A percentile compares a stretch with the other conserved stretches of the same genome.
phyloP scores from a whole-genome alignment of 2,329 filamentous ascomycete species.

The Davidsoniella australis region DNA sequence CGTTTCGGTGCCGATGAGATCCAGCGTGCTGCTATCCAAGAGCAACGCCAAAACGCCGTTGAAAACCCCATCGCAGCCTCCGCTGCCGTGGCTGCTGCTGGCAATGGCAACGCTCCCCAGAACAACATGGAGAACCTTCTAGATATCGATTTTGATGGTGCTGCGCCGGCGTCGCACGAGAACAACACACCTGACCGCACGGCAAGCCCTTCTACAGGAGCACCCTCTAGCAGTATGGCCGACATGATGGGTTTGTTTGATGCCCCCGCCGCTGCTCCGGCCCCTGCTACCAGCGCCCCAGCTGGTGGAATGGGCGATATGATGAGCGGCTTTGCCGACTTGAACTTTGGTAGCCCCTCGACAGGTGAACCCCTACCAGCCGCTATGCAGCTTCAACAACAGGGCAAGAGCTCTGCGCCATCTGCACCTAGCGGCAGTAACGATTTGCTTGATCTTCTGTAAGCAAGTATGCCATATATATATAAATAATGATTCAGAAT shows the following conservation, averaged over 20 bases:
- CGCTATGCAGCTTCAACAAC: conserved; percentile 35
- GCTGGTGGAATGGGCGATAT: conserved; percentile 58
- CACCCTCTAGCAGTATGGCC: conserved; percentile 33
- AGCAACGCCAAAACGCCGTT: conserved; percentile 78
- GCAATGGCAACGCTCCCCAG: conserved; percentile 39
- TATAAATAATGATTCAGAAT: too few relatives aligned
- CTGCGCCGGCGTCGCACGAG: conserved; percentile 74
- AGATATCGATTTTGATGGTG: conserved; percentile 91
- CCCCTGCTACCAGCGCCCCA: conserved; percentile 22
- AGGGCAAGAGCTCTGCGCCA: conserved; percentile 16
- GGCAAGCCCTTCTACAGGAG: conserved; percentile 38
- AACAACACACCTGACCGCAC: conserved; percentile 52
- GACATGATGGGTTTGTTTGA: conserved; percentile 57
- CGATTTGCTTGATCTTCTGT: conserved; percentile 35
- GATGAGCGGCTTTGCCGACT: conserved; percentile 70
- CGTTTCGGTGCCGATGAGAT: conserved; percentile 87
- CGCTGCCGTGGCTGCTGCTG: conserved; percentile 47
- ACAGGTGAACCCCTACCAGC: conserved; percentile 46
- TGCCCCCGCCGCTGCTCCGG: conserved; percentile 32
- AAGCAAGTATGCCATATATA: conserved; percentile 10
- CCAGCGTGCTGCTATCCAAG: conserved; percentile 88
- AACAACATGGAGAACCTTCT: conserved; percentile 86
- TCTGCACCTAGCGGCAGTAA: conserved; percentile 21
- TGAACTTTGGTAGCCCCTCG: conserved; percentile 50
- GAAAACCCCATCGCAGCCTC: conserved; percentile 89